Evolutionary conservation across 306 rosid species (phyloP).

Genomic region (Hippophae gyantsensis): DNA sequence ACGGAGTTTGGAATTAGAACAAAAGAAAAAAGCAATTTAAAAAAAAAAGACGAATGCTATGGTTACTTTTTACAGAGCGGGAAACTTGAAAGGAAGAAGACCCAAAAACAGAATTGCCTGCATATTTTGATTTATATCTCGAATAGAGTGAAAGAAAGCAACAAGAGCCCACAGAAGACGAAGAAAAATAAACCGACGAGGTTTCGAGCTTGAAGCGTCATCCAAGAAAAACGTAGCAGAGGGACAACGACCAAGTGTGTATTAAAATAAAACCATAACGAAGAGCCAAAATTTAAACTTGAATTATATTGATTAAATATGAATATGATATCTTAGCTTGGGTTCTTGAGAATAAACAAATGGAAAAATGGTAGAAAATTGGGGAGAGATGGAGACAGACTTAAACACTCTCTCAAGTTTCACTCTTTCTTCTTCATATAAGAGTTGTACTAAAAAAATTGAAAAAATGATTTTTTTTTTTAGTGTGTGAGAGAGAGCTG

Average conservation of each 20-base stretch:
- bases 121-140: constrained; percentile 25
- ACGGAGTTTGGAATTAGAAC: neutral
- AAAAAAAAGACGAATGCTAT: neutral
- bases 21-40: constrained; percentile 10
- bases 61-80: constrained; percentile 47
- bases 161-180: constrained; percentile 32
- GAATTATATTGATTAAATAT: neutral
- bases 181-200: constrained; percentile 51
- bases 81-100: constrained; percentile 42
- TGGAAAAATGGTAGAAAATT: constrained; percentile 7
- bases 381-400: constrained; percentile 17
- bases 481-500: too few species aligned
- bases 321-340: neutral
- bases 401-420: neutral
- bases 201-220: constrained; percentile 42
- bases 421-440: neutral
- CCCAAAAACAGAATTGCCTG: constrained; percentile 29
- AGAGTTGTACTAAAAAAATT: neutral
- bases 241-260: constrained; percentile 22
- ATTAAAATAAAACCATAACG: constrained; percentile 18
- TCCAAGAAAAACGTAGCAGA: constrained; percentile 35
- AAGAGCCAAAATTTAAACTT: neutral
- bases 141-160: constrained; percentile 51
- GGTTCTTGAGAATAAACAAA: neutral
- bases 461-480: too few species aligned